Base-by-base conservation (phyloP, 257 asterid species). In the Fraxinus pennsylvanica region DNA sequence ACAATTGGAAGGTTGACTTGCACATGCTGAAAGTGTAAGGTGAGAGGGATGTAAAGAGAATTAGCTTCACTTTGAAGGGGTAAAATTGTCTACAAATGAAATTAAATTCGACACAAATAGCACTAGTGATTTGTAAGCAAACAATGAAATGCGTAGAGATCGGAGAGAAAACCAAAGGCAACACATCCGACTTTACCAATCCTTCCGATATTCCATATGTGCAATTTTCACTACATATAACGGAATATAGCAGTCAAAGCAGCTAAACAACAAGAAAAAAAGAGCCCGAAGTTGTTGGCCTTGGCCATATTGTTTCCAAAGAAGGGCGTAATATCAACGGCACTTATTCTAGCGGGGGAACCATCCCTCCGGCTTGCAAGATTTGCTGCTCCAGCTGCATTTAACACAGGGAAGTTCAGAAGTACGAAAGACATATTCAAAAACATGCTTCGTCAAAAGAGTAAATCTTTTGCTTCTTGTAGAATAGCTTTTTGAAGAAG, bases 351-450 rank as follows among this genome's bases (percentile, higher is more conserved):
- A 91, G 72, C 68, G 45, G 5, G 9, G 98, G 96, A 72, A 90
- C 54, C 1, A 84, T 76, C 77, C 97, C 98, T 9, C 97, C 97
- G 15, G 91, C 96, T 76, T 88, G 92, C 87, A 90, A 14, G 86
- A 94, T 94, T 81, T 91, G 92, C 69, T 86, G 88, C 85, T 92
- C 97, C 71, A 94, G 87, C 98, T 94, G 80, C 90, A 90, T 59
- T 74, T 39, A 72, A 45, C 21, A 73, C 7, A 50, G 1, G 30
- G 0, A 43, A 12, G n/a, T 1, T n/a, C 33, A 57, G 6, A 19
- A 9, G 30, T 10, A 29, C 3, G 10, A 47, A 57, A 43, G 21
- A 21, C 21, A 21, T 21, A 52, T 59, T 74, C 43, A 9, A 8
- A 39, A 76, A 21, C 30, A 70, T 43, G 5, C 0, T 39, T 19